Base-by-base conservation (phyloP, 192 early-diverging fungal genomes). In the Coemansia sp. region DNA sequence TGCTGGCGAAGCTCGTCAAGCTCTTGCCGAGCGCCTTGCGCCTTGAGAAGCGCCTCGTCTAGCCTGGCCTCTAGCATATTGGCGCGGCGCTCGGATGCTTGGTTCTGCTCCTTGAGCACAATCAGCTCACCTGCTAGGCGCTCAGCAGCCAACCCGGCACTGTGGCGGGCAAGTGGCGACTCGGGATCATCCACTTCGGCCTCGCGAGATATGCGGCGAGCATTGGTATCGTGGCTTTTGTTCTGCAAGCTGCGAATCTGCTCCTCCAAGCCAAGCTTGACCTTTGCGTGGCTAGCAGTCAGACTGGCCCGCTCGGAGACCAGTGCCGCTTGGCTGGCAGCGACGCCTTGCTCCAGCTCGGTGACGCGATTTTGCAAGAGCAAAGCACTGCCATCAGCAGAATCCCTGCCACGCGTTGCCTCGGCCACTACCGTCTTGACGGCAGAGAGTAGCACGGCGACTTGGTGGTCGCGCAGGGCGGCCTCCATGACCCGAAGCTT, bases 61-160 rank as follows among this genome's bases (percentile, higher is more conserved):
- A 84, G 66, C 18, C 64, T 65, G 16, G 71, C 13, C 59, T 84
- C 81, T 10, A 84, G 68, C 11, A 64, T 43, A 0, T 65, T 61
- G 8, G 71, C 62, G 10, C 34, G 73, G 38, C 67, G 63, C 55
- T 78, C 73, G 10, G 76, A 67, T 27, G 65, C 71, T 13, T 51
- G 51, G 51, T 76, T 78, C 40, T 84, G 81, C 65, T 84, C 81
- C 31, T 55, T 57, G n/a, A 75, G 61, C 43, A 78, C 81, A 5
- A 71, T 68, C 61, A 84, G 67, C 71, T 84, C 81, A 34, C 81
- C 81, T 13, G 70, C 70, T 52, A 84, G 47, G n/a, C 81, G 81
- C 65, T 84, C 81, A 13, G 72, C 67, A 5, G 74, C 67, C 42
- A 77, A 62, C 18, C 67, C 63, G 18, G 81, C 75, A 40, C 81